These are phyloP conservation scores for Trichoderma orchidacearum DNA, from an alignment of 495 filamentous ascomycete species.

Conservation along the genomic window DNA sequence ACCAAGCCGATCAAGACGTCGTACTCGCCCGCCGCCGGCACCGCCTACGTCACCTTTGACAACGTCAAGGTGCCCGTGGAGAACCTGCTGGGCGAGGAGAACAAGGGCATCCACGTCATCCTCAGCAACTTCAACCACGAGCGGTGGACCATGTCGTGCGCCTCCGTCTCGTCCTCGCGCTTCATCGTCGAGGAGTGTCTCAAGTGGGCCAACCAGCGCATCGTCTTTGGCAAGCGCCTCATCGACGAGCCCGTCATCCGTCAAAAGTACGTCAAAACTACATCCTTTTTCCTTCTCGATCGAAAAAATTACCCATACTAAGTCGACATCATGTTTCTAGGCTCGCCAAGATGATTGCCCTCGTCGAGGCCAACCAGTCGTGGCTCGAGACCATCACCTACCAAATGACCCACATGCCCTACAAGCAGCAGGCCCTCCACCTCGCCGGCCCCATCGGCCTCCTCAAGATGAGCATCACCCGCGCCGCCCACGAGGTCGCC, in stretches of 20 bases:
- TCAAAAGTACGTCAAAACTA: conserved; percentile 50
- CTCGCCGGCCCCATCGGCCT: conserved; percentile 74
- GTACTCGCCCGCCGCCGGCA: conserved; percentile 69
- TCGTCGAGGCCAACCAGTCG: conserved; percentile 66
- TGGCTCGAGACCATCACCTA: conserved; percentile 75
- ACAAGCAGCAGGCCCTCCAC: conserved; percentile 59
- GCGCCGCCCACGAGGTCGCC: conserved; percentile 67
- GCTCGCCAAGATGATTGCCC: conserved; percentile 77
- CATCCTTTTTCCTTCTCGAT: not conserved
- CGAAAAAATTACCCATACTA: too few species aligned
- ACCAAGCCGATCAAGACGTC: conserved; percentile 75
- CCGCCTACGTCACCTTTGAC: conserved; percentile 71
- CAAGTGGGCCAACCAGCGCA: conserved; percentile 79
- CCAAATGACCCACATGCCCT: conserved; percentile 81
- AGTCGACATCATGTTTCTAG: conserved; percentile 12
- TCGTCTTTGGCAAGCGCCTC: conserved; percentile 74
- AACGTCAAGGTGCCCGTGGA: conserved; percentile 74
- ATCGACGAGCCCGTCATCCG: conserved; percentile 78
- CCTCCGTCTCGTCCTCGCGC: conserved; percentile 45
- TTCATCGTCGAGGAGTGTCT: conserved; percentile 71
- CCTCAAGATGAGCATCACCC: conserved; percentile 65
- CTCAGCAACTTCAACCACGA: conserved; percentile 81
- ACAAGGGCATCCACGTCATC: conserved; percentile 84
- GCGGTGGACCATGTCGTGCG: conserved; percentile 53
- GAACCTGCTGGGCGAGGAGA: conserved; percentile 69